Percentiles rank a stretch among this genome's conserved stretches.
Conservation (phyloP, 2,329 filamentous ascomycete genomes). For the Diaporthe longicolla region DNA sequence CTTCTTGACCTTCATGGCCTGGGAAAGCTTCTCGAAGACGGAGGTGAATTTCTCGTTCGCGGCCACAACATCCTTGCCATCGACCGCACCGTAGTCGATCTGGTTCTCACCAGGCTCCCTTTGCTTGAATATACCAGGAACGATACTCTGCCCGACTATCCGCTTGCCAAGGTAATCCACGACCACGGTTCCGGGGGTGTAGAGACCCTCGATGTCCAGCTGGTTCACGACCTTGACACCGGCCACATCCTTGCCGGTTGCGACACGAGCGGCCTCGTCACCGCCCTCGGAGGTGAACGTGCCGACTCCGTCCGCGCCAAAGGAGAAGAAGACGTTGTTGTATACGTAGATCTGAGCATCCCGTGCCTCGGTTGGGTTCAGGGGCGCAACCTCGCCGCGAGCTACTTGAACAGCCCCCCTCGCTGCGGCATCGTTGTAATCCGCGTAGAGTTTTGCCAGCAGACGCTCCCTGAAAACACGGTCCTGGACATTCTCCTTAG, state of each 20-base stretch:
- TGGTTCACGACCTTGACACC: conserved; percentile 97
- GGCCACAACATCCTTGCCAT: conserved; percentile 95
- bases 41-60: conserved; percentile 88
- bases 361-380: conserved; percentile 92
- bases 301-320: conserved; percentile 95
- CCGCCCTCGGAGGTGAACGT: conserved; percentile 97
- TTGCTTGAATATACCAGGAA: conserved; percentile 99
- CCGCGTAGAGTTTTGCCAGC: conserved; percentile 95
- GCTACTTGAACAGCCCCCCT: conserved; percentile 93
- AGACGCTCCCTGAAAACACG: conserved; percentile 95
- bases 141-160: conserved; percentile 97
- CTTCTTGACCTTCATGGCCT: conserved; percentile 90
- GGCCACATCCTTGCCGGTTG: conserved; percentile 95
- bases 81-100: conserved; percentile 98
- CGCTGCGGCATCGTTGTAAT: conserved; percentile 96
- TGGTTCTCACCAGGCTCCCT: conserved; percentile 97
- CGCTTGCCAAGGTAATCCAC: conserved; percentile 98
- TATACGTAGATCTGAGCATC: conserved; percentile 99
- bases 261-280: conserved; percentile 94
- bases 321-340: conserved; percentile 99
- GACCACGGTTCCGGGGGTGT: conserved; percentile 95
- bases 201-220: conserved; percentile 93
- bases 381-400: conserved; percentile 88
- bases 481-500: conserved; percentile 94
- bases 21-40: conserved; percentile 91